Conservation (phyloP, 768 basidiomycete genomes). For the Auricularia cornea region DNA sequence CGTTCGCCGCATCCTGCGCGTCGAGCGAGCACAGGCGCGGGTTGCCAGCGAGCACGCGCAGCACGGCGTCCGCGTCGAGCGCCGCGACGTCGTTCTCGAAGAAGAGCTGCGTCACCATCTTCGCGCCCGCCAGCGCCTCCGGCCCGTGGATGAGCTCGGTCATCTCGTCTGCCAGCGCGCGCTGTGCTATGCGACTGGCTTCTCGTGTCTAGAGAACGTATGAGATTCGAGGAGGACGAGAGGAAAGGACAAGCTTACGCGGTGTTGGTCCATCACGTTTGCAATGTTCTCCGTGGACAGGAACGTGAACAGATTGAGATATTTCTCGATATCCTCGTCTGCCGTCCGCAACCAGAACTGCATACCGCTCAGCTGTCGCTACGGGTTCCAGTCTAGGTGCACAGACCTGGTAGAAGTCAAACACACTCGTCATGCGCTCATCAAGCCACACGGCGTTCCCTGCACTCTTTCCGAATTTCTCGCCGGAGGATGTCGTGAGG, state of each 20-base stretch:
- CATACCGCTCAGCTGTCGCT: neutral
- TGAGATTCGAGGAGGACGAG: constrained; percentile 3
- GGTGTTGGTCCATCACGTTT: constrained; percentile 48
- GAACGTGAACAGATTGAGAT: constrained; percentile 78
- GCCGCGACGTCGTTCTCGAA: constrained; percentile 32
- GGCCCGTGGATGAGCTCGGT: constrained; percentile 53
- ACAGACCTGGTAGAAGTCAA: constrained; percentile 89
- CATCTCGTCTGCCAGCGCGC: constrained; percentile 45
- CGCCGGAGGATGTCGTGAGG: constrained; percentile 78
- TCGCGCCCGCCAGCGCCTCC: constrained; percentile 35
- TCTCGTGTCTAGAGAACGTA: constrained; percentile 13
- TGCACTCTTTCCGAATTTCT: constrained; percentile 96
- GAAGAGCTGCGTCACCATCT: constrained; percentile 36
- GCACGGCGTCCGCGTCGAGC: constrained; percentile 46
- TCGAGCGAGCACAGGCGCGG: constrained; percentile 45
- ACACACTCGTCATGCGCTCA: constrained; percentile 64
- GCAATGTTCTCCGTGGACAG: constrained; percentile 51
- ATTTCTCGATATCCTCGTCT: constrained; percentile 72
- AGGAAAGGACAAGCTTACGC: constrained; percentile 28
- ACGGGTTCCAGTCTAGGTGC: neutral
- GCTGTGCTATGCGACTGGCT: constrained; percentile 41
- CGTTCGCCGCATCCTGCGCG: constrained; percentile 41
- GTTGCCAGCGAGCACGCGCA: constrained; percentile 55
- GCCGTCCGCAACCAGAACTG: constrained; percentile 85
- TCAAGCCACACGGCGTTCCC: constrained; percentile 95